Conservation (phyloP, 257 asterid genomes). For the Solanum acaule region DNA sequence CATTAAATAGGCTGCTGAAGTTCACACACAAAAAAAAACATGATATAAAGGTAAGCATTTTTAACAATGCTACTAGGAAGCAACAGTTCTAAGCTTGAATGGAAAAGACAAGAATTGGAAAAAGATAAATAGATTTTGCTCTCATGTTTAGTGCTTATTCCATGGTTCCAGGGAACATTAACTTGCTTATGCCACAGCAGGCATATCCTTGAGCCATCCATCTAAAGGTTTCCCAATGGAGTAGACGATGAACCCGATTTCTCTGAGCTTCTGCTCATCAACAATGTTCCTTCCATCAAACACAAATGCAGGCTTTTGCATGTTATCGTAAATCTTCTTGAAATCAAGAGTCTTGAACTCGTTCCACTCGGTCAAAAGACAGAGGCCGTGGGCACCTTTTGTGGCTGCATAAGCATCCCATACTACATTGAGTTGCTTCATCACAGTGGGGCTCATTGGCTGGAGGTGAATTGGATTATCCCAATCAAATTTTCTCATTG, state of each 20-base stretch:
- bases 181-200: slow-evolving; percentile 6
- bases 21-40: background rate
- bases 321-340: slow-evolving; percentile 24
- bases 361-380: slow-evolving; percentile 41
- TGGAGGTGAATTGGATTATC: slow-evolving; percentile 38
- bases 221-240: slow-evolving; percentile 27
- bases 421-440: slow-evolving; percentile 24
- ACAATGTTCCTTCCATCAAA: slow-evolving; percentile 22
- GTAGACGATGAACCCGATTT: slow-evolving; percentile 25
- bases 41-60: background rate
- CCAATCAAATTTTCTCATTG: slow-evolving; percentile 40
- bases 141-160: background rate
- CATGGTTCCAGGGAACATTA: background rate
- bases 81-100: background rate
- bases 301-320: slow-evolving; percentile 43
- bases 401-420: slow-evolving; percentile 43
- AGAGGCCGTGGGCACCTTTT: slow-evolving; percentile 32
- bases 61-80: background rate
- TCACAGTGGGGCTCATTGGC: slow-evolving; percentile 32
- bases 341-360: slow-evolving; percentile 31
- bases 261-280: slow-evolving; percentile 13
- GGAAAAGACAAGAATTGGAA: background rate
- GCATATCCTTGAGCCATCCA: slow-evolving; percentile 19
- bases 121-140: background rate
- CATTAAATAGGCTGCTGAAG: background rate